A percentile compares a stretch with the other conserved stretches of the same genome.
Conservation (phyloP, 208 protist species). For the Tritrichomonas foetus region DNA sequence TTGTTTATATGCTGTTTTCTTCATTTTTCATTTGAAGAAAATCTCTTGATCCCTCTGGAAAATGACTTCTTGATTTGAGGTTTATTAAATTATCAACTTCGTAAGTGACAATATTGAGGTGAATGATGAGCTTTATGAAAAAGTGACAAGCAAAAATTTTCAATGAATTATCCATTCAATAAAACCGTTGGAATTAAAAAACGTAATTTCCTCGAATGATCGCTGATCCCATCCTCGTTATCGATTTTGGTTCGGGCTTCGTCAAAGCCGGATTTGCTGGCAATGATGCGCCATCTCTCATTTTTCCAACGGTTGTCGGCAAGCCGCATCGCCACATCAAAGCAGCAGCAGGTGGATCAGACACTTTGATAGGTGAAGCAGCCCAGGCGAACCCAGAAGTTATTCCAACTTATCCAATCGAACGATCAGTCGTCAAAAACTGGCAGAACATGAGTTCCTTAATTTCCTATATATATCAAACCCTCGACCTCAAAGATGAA, state of each 20-base stretch:
- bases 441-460: not conserved
- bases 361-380: not conserved
- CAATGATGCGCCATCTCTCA: slow-evolving; percentile 57
- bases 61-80: too few relatives aligned
- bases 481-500: not conserved
- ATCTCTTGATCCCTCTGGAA: too few relatives aligned
- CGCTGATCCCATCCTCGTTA: slow-evolving; percentile 64
- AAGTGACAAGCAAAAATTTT: too few relatives aligned
- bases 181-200: too few relatives aligned
- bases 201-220: not conserved
- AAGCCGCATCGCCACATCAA: not conserved
- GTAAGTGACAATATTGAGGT: too few relatives aligned
- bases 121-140: too few relatives aligned
- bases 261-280: slow-evolving; percentile 85
- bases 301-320: slow-evolving; percentile 48
- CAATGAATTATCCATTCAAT: too few relatives aligned
- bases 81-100: too few relatives aligned
- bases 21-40: too few relatives aligned
- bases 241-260: slow-evolving; percentile 75
- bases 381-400: not conserved
- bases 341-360: not conserved
- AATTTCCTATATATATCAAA: not conserved
- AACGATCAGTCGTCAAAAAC: not conserved
- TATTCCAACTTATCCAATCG: not conserved
- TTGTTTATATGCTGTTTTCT: too few relatives aligned